These are phyloP conservation scores for Didymella lethalis DNA, from an alignment of 2,329 filamentous ascomycete genomes.

Conservation along the genomic window DNA sequence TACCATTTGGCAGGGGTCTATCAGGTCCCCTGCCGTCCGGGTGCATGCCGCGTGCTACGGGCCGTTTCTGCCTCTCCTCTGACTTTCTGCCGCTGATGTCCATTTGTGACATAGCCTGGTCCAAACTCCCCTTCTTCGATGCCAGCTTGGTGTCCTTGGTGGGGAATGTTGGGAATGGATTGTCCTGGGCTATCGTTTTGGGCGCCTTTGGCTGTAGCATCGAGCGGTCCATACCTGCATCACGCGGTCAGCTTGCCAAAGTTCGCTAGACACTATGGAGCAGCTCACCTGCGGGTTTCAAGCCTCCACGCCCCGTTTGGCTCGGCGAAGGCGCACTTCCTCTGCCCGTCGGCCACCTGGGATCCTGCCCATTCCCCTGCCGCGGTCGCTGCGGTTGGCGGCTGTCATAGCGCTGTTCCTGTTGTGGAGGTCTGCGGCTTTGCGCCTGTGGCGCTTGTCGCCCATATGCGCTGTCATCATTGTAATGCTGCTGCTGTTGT, in stretches of 20 bases:
- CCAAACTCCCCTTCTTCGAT: slow-evolving; percentile 32
- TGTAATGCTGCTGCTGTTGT: slow-evolving; percentile 35
- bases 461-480: slow-evolving; percentile 34
- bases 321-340: slow-evolving; percentile 32
- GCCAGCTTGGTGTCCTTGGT: slow-evolving; percentile 34
- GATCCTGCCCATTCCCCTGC: slow-evolving; percentile 40
- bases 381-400: slow-evolving; percentile 35
- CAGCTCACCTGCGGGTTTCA: slow-evolving; percentile 42
- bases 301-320: slow-evolving; percentile 33
- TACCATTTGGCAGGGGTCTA: slow-evolving; percentile 32
- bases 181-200: slow-evolving; percentile 51
- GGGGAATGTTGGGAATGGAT: slow-evolving; percentile 59
- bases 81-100: slow-evolving; percentile 37
- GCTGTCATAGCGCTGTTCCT: slow-evolving; percentile 39
- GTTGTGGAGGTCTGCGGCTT: slow-evolving; percentile 30
- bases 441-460: slow-evolving; percentile 28
- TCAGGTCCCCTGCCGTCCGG: slow-evolving; percentile 35
- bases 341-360: slow-evolving; percentile 37
- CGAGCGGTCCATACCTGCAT: slow-evolving; percentile 43
- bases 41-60: slow-evolving; percentile 33
- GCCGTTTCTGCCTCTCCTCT: slow-evolving; percentile 29
- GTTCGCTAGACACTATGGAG: not conserved
- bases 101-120: slow-evolving; percentile 49
- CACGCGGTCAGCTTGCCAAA: not conserved
- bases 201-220: slow-evolving; percentile 40